phyloP scores from a whole-genome alignment of 1,139 yeast species.

The Sugiyamaella paludigena region DNA sequence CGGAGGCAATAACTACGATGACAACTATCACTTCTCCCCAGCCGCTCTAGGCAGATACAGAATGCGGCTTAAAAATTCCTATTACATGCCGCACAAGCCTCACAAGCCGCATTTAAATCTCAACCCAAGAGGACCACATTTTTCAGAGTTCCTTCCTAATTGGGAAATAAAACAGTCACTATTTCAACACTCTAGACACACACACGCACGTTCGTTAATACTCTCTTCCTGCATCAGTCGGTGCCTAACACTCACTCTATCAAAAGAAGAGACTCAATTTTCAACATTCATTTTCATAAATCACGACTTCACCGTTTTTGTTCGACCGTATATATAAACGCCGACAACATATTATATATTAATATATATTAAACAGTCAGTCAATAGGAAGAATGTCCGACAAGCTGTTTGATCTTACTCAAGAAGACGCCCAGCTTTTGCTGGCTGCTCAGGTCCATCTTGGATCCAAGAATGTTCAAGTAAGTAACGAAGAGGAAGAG shows the following conservation, averaged over 20 bases:
- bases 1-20: too few species aligned
- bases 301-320: conserved; percentile 13
- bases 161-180: conserved; percentile 6
- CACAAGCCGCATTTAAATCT: too few species aligned
- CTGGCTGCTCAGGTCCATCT: conserved; percentile 99
- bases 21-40: too few species aligned
- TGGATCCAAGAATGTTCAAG: conserved; percentile 99
- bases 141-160: background rate
- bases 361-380: conserved; percentile 6
- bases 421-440: conserved; percentile 99
- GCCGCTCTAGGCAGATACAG: too few species aligned
- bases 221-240: background rate
- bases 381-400: conserved; percentile 51
- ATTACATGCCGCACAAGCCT: too few species aligned
- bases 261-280: conserved; percentile 10
- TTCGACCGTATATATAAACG: conserved; percentile 7
- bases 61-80: too few species aligned
- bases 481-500: background rate
- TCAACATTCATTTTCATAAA: conserved; percentile 8
- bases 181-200: background rate
- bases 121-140: background rate
- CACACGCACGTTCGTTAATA: too few species aligned
- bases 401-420: conserved; percentile 81
- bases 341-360: conserved; percentile 3
- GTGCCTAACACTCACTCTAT: conserved; percentile 8